phyloP scores from a whole-genome alignment of 345 rosid species.

The Kernera saxatilis region DNA sequence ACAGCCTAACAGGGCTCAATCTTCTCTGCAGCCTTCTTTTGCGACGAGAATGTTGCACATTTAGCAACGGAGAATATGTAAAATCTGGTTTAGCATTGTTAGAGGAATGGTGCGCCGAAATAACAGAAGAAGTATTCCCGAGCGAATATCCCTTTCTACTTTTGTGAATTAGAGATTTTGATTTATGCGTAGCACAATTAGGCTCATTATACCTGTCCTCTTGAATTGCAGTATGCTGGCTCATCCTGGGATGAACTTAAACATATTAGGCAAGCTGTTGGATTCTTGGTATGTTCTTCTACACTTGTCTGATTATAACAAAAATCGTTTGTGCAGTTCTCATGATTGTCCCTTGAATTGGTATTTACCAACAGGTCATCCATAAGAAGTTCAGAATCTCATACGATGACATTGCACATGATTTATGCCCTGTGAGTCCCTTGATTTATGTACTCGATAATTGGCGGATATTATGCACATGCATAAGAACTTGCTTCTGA shows the following conservation, averaged over 20 bases:
- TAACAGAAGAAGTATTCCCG: conserved; percentile 61
- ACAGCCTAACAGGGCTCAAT: conserved; percentile 24
- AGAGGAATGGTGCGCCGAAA: conserved; percentile 86
- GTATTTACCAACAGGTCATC: conserved; percentile 59
- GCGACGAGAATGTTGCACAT: conserved; percentile 96
- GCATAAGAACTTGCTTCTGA: neutral
- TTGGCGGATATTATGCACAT: neutral
- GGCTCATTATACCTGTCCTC: neutral
- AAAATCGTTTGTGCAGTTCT: neutral
- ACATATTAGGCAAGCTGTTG: conserved; percentile 98
- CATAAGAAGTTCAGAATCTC: conserved; percentile 93
- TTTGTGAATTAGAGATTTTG: neutral
- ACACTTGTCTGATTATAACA: neutral
- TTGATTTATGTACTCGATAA: neutral
- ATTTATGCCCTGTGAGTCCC: conserved; percentile 75
- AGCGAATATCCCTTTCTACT: neutral
- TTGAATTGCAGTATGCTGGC: conserved; percentile 72
- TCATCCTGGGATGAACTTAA: conserved; percentile 96
- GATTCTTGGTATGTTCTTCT: conserved; percentile 78
- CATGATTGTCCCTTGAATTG: conserved; percentile 18
- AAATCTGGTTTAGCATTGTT: conserved; percentile 92
- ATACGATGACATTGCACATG: conserved; percentile 85
- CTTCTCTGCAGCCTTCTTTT: conserved; percentile 69
- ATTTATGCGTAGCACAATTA: neutral
- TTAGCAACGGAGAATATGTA: conserved; percentile 95